These are phyloP conservation scores for Neodidymelliopsis sp. DNA, from an alignment of 2,329 filamentous ascomycete species.

Conservation along the genomic window DNA sequence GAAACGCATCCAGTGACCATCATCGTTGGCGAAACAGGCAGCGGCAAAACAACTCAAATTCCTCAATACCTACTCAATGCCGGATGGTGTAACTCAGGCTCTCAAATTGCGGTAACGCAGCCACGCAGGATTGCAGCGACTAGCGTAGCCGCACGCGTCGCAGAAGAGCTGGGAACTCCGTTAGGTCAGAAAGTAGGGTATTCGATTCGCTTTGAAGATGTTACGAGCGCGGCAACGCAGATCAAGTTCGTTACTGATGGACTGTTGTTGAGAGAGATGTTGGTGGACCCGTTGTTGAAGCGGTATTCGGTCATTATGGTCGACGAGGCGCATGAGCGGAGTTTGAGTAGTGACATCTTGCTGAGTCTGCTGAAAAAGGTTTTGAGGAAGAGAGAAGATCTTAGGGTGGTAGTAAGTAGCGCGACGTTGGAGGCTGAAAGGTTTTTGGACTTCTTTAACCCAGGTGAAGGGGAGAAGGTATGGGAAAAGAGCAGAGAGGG, in stretches of 20 bases:
- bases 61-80: slow-evolving; percentile 88
- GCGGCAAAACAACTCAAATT: slow-evolving; percentile 84
- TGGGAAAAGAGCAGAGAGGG: slow-evolving; percentile 51
- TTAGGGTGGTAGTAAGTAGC: slow-evolving; percentile 90
- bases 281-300: slow-evolving; percentile 89
- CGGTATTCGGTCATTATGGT: slow-evolving; percentile 97
- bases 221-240: slow-evolving; percentile 81
- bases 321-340: slow-evolving; percentile 94
- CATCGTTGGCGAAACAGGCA: slow-evolving; percentile 91
- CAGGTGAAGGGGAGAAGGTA: slow-evolving; percentile 51
- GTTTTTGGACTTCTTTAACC: slow-evolving; percentile 80
- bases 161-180: slow-evolving; percentile 85
- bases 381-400: slow-evolving; percentile 75
- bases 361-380: slow-evolving; percentile 94
- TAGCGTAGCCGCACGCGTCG: slow-evolving; percentile 85
- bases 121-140: slow-evolving; percentile 90
- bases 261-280: slow-evolving; percentile 85
- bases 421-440: slow-evolving; percentile 90
- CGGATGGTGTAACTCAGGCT: slow-evolving; percentile 87
- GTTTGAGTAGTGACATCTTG: slow-evolving; percentile 88
- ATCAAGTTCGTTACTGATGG: slow-evolving; percentile 98
- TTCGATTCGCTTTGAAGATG: slow-evolving; percentile 90
- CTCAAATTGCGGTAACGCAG: slow-evolving; percentile 89
- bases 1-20: slow-evolving; percentile 87
- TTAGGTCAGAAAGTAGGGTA: slow-evolving; percentile 88